Conservation (phyloP, 2,329 filamentous ascomycete species). For the Colletotrichum agaves region DNA sequence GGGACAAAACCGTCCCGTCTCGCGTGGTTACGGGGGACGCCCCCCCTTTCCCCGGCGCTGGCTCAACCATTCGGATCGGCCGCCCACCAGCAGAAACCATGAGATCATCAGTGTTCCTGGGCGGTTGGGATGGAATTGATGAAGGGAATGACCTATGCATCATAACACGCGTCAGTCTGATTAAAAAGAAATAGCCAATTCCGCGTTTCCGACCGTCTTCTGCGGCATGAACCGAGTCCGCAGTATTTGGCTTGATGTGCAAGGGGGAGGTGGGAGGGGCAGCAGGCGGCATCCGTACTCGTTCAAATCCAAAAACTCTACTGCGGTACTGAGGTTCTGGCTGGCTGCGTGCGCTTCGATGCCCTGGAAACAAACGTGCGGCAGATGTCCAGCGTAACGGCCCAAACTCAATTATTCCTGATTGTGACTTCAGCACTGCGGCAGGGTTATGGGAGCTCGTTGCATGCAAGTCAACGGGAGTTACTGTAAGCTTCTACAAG, state of each 20-base stretch:
- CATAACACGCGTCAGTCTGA: no score
- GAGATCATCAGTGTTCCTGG: background rate
- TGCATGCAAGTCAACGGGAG: no score
- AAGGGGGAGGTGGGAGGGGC: background rate
- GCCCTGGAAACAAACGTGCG: background rate
- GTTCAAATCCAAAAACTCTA: background rate
- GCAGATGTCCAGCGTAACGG: slow-evolving; percentile 8
- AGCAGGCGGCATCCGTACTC: background rate
- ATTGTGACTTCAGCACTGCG: background rate
- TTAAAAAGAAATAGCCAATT: no score
- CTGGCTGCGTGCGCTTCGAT: background rate
- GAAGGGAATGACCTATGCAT: no score
- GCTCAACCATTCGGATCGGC: background rate
- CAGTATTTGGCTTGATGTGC: background rate
- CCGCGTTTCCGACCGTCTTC: background rate
- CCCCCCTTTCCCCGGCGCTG: background rate
- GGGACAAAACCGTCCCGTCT: background rate
- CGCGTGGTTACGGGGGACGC: background rate
- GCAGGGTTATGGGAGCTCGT: background rate
- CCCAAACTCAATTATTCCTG: background rate
- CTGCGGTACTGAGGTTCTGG: background rate
- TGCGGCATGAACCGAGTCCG: background rate
- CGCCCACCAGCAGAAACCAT: background rate
- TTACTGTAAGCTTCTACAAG: no score
- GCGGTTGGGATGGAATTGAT: background rate